Evolutionary conservation across 2,329 filamentous ascomycete genomes (phyloP), one percentile per base, ranked within the genome.

Genomic region (Neoscytalidium dimidiatum): DNA sequence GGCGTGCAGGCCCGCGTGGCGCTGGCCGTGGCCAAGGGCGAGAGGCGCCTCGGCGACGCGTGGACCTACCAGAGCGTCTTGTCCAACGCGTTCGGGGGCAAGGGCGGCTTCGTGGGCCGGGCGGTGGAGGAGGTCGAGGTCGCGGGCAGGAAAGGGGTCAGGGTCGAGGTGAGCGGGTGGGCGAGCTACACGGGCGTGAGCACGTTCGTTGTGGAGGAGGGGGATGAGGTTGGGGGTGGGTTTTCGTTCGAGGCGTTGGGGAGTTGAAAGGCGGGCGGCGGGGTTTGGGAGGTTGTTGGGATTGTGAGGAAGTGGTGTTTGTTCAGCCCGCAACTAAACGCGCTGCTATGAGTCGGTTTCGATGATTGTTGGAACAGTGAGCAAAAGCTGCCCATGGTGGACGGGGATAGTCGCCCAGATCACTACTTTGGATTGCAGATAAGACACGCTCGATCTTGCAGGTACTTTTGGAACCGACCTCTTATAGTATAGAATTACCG

Each of bases 1-100:
- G 73, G 71, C 2, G 72, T 74, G 14, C 69, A 71, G 21, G 74
- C 75, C 14, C 66, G 74, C 28, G 67, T 76, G 8, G 75, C 75
- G 26, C 51, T 66, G 46, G 69, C 69, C 2, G 61, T 66, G 51
- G 70, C 67, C 8, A 67, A 57, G 31, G 69, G 69, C 3, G 46
- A 68, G 38, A 29, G 65, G 43, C 29, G 58, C 21, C 29, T 68
- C 9, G 68, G 67, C 4, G 31, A 68, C 23, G 57, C 62, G n/a
- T 71, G 69, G 69, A 68, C 64, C 6, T 71, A 70, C 51, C 70
- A 72, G 51, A 68, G 66, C 14, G 44, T 71, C 17, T 44, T 71
- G 13, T 71, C 70, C 11, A 62, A 65, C 21, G 65, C 66, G 43
- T 53, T 43, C 13, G 63, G 60, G 21, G 66, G 65, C 9, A 19